phyloP scores from a whole-genome alignment of 805 yeast species.

The Cyberlindnera mycetangii region DNA sequence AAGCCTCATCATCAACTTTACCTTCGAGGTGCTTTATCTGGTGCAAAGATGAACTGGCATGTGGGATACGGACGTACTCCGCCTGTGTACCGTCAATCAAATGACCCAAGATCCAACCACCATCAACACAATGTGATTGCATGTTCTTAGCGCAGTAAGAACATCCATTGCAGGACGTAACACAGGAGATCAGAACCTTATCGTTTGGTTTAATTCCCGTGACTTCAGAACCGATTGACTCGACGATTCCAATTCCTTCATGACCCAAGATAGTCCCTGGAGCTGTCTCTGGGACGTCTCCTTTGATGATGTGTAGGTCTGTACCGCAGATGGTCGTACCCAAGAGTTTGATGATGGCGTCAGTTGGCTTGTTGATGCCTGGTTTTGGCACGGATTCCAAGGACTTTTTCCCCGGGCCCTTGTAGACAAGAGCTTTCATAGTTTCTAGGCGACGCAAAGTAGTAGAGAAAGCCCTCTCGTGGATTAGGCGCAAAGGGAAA shows the following conservation, averaged over 20 bases:
- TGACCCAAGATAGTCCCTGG: conserved; percentile 55
- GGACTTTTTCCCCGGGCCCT: conserved; percentile 40
- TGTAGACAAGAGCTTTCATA: conserved; percentile 47
- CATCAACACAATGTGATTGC: conserved; percentile 58
- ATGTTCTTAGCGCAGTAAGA: conserved; percentile 52
- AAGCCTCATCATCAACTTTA: conserved; percentile 42
- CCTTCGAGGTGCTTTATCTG: conserved; percentile 32
- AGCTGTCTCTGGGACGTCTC: conserved; percentile 54
- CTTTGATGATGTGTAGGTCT: conserved; percentile 60
- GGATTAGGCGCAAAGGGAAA: background rate
- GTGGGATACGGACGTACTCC: conserved; percentile 55
- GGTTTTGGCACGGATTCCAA: conserved; percentile 43
- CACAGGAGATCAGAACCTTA: conserved; percentile 60
- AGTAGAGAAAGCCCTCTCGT: background rate
- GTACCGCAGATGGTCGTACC: conserved; percentile 66
- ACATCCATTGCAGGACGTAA: conserved; percentile 59
- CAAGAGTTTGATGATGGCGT: conserved; percentile 53
- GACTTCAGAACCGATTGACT: conserved; percentile 47
- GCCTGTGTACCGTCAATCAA: conserved; percentile 69
- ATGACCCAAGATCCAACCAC: conserved; percentile 54
- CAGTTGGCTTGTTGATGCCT: conserved; percentile 42
- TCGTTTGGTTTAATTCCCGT: conserved; percentile 51
- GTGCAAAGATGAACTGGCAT: conserved; percentile 39
- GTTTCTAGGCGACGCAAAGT: background rate
- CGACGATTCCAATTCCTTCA: conserved; percentile 56